Evolutionary conservation across 2,329 filamentous ascomycete species (phyloP), one percentile per base, ranked within the genome.

Genomic region (Diatrype stigma): DNA sequence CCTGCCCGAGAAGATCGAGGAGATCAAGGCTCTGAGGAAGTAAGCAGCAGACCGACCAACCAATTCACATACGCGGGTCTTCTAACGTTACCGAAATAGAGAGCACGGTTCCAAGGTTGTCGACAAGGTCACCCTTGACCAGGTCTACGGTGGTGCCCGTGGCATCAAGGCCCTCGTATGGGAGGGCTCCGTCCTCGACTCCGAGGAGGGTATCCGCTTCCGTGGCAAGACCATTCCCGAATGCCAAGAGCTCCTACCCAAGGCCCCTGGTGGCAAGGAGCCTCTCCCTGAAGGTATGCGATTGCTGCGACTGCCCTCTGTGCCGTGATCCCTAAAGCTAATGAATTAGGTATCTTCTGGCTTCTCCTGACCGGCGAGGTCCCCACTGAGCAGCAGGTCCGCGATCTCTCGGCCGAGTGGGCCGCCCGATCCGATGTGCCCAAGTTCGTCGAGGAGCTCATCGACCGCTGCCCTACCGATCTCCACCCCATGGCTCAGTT

Each of bases 401-500:
- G 92, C 73, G 92, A 95, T 70, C 88, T 99, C 62, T 97, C 94
- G 63, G 93, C 94, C 58, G 94, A 99, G 78, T 97, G 93, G 94
- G 94, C 94, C 72, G 94, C 94, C 70, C 92, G 94, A 68, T 91
- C 94, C 76, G 90, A 95, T 68, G 79, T 99, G 63, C 94, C 94
- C 78, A 96, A 96, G 80, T 97, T 96, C 78, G 84, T 99, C 69
- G 92, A 96, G 82, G 94, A 99, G 81, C 88, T 99, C 73, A 96
- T 99, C 78, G 94, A 99, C 86, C 91, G 94, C 81, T 97, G 93
- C 89, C 94, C 94, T 66, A 94, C 82, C 79, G 91, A 96, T 75
- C 90, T 99, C 64, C 94, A 99, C 85, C 94, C 94, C 73, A 99
- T 99, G 94, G 93, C 94, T 58, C 94, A 99, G 80, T 95, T 99